Base-by-base conservation (phyloP, 2,329 filamentous ascomycete genomes). In the Calonectria multiphialidica region DNA sequence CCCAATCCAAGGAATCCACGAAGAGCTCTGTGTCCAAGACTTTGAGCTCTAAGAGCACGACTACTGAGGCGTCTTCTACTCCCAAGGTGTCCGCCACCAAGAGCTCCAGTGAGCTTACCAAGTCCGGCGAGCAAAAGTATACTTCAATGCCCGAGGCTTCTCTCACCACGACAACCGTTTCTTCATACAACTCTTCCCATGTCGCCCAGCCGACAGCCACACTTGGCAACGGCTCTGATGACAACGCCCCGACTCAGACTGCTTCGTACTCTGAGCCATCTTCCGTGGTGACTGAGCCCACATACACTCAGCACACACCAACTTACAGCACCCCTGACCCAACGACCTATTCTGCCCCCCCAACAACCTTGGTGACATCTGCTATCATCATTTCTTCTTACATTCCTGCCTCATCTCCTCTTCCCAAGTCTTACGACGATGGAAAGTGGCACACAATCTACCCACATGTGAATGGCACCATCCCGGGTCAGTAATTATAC, bases 401-500 rank as follows among this genome's bases (percentile, higher is more conserved):
- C 68, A 35, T 61, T 21, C 66, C 70, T 7, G 50, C 37, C 30
- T 50, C 75, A 13, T 73, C 74, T 12, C 76, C 79, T 16, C 70
- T 76, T 35, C 75, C 79, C n/a, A 75, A 76, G 40, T 82, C 81
- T 15, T 81, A 84, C 47, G 86, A 88, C 68, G 75, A 88, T 66
- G 86, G 87, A 21, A 78, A 78, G 62, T 88, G 87, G 87, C 85
- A 86, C 70, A 86, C 86, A 4, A 82, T 82, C 0, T 88, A 87
- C 66, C 85, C 85, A 3, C 50, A 84, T 0, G 87, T 84, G 84
- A 88, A 87, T 72, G 82, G 78, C 64, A 87, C 86, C 2, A 62
- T 65, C 35, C 37, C 63, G 7, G 44, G 72, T 28, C 35, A 45
- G 23, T 53, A 55, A 78, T 72, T 68, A 72, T 68, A 72, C 59